These are phyloP conservation scores for Puccinellia tenuiflora DNA, from an alignment of 176 grass and related monocot genomes.

Conservation along the genomic window DNA sequence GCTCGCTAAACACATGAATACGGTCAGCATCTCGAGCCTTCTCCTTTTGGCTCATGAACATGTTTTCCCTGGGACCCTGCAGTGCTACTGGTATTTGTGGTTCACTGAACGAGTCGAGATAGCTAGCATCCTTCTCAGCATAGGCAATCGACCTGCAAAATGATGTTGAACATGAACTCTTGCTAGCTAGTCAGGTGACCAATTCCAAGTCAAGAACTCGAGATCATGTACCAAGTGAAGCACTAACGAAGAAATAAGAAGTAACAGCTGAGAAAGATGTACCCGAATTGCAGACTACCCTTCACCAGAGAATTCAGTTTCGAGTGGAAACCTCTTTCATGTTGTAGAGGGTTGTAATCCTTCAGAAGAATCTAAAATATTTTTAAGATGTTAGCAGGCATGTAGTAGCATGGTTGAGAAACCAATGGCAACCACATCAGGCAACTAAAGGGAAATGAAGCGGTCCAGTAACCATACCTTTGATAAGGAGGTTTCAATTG, in stretches of 20 bases:
- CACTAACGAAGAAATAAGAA: not conserved
- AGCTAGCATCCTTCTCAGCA: conserved; percentile 5
- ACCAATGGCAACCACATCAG: not conserved
- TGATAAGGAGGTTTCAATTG: conserved; percentile 61
- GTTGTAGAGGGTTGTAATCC: conserved; percentile 83
- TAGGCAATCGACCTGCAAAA: conserved; percentile 49
- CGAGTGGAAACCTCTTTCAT: conserved; percentile 94
- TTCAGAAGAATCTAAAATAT: conserved; percentile 64
- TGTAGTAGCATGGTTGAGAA: not conserved
- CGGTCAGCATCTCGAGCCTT: conserved; percentile 1
- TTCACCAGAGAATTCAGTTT: conserved; percentile 70
- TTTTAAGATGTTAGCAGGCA: not conserved
- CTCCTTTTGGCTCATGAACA: conserved; percentile 2
- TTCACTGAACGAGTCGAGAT: conserved; percentile 26
- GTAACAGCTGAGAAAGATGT: not conserved
- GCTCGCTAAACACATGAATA: conserved; percentile 32
- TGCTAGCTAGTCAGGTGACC: not conserved
- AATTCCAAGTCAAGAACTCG: not conserved
- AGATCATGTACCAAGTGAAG: not conserved
- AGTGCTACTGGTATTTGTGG: conserved; percentile 17
- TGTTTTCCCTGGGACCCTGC: conserved; percentile 28
- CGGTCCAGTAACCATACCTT: conserved; percentile 35
- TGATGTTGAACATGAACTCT: not conserved
- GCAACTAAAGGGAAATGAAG: not conserved
- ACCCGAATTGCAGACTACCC: conserved; percentile 86